Conservation (phyloP, 495 filamentous ascomycete species). For the Penicillium parvum region DNA sequence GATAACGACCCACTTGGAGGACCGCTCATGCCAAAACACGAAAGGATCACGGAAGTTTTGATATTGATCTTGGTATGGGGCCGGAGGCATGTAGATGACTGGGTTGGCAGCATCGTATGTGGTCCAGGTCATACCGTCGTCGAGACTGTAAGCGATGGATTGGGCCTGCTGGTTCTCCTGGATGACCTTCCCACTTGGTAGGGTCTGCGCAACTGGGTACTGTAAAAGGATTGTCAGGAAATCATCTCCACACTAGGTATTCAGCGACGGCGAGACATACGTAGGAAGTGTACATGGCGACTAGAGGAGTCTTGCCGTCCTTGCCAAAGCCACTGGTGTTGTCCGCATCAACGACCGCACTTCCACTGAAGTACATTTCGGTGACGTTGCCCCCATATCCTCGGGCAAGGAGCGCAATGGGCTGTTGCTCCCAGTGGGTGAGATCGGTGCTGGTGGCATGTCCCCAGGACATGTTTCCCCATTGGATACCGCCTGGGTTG, state of each 20-base stretch:
- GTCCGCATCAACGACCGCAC: constrained; percentile 48
- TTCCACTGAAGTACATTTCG: constrained; percentile 51
- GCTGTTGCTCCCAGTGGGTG: constrained; percentile 36
- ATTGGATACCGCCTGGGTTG: constrained; percentile 30
- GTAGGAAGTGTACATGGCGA: constrained; percentile 54
- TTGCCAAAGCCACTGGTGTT: constrained; percentile 57
- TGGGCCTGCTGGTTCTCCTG: constrained; percentile 45
- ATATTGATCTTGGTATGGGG: constrained; percentile 26
- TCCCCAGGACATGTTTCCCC: constrained; percentile 41
- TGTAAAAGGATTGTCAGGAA: not conserved
- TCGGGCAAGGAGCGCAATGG: constrained; percentile 32
- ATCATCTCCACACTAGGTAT: no score
- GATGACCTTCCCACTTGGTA: constrained; percentile 27
- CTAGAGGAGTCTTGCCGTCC: constrained; percentile 44
- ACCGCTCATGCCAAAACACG: constrained; percentile 47
- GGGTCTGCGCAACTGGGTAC: constrained; percentile 17
- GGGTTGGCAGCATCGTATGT: constrained; percentile 49
- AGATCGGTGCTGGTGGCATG: constrained; percentile 39
- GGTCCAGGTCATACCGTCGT: constrained; percentile 50
- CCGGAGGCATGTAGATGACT: constrained; percentile 42
- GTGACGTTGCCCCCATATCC: constrained; percentile 42
- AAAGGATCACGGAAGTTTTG: constrained; percentile 56
- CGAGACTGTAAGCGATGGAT: constrained; percentile 52
- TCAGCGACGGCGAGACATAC: no score
- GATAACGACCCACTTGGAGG: constrained; percentile 48